phyloP scores from a whole-genome alignment of 176 grass and related monocot genomes.

The Aechmea fasciata region DNA sequence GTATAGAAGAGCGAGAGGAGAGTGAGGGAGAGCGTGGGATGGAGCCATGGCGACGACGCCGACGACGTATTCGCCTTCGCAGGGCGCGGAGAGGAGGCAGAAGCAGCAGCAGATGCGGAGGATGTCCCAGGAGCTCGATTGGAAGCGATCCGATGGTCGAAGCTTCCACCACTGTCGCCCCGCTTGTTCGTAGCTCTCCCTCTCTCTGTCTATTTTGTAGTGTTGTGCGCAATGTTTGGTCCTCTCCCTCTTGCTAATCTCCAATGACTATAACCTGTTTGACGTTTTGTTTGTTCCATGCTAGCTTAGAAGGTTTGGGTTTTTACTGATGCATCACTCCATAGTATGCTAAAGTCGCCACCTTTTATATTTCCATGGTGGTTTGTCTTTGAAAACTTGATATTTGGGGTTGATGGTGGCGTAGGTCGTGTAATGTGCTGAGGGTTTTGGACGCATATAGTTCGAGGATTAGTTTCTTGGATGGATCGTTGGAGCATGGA shows the following conservation, averaged over 20 bases:
- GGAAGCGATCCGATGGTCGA: conserved; percentile 56
- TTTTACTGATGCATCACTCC: not conserved
- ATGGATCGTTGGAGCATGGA: too few relatives aligned
- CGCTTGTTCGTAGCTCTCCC: conserved; percentile 37
- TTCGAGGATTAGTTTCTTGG: too few relatives aligned
- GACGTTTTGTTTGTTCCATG: conserved; percentile 24
- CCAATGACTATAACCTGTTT: conserved; percentile 22
- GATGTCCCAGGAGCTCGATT: conserved; percentile 49
- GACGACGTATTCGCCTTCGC: conserved; percentile 51
- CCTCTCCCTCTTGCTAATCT: not conserved
- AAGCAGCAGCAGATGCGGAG: conserved; percentile 46
- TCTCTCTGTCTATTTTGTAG: not conserved
- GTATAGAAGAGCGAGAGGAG: too few relatives aligned
- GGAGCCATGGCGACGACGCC: conserved; percentile 13
- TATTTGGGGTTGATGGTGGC: too few relatives aligned
- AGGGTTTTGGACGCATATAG: too few relatives aligned
- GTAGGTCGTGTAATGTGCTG: too few relatives aligned
- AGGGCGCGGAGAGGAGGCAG: conserved; percentile 29
- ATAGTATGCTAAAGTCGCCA: too few relatives aligned
- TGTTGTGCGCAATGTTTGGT: too few relatives aligned
- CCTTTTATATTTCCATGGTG: too few relatives aligned
- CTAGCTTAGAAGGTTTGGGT: not conserved
- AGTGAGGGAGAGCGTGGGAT: too few relatives aligned
- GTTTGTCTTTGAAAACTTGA: too few relatives aligned
- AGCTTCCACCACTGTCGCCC: conserved; percentile 72